Evolutionary conservation across 169 alveolate genomes (phyloP).

Genomic region (Babesia bovis): DNA sequence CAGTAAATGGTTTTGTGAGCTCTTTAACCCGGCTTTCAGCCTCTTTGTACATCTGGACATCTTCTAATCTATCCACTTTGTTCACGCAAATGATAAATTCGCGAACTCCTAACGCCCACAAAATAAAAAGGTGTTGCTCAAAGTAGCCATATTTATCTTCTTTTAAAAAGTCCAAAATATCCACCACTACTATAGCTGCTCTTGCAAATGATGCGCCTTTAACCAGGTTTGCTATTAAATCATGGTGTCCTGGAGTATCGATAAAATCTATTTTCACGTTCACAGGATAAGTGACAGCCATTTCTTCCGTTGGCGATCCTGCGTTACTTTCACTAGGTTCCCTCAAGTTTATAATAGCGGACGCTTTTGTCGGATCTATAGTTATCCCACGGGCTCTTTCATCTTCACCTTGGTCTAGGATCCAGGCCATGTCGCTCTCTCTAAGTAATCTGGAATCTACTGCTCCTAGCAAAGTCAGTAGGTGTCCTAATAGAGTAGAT

Average conservation of each 20-base stretch:
- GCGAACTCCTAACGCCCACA: slow-evolving; percentile 69
- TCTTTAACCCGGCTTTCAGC: slow-evolving; percentile 38
- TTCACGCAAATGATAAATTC: slow-evolving; percentile 70
- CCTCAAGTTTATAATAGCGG: slow-evolving; percentile 3
- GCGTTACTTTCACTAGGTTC: background rate
- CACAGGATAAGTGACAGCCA: background rate
- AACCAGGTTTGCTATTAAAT: slow-evolving; percentile 69
- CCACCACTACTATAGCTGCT: slow-evolving; percentile 71
- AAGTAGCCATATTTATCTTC: slow-evolving; percentile 64
- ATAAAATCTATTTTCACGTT: slow-evolving; percentile 69
- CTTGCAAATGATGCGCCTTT: slow-evolving; percentile 75
- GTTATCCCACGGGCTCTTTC: slow-evolving; percentile 76
- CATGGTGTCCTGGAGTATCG: slow-evolving; percentile 80
- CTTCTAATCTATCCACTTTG: slow-evolving; percentile 69
- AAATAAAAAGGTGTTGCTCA: slow-evolving; percentile 61
- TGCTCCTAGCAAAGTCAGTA: slow-evolving; percentile 35
- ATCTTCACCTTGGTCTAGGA: slow-evolving; percentile 76
- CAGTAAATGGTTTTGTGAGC: slow-evolving; percentile 27
- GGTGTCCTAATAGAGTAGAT: slow-evolving; percentile 75
- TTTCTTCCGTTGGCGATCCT: background rate
- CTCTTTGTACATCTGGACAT: slow-evolving; percentile 28
- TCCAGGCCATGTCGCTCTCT: slow-evolving; percentile 51
- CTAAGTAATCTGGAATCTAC: slow-evolving; percentile 22
- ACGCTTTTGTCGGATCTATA: slow-evolving; percentile 55
- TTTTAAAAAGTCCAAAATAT: slow-evolving; percentile 67